A percentile compares a stretch with the other conserved stretches of the same genome.
Evolutionary conservation across 2,329 filamentous ascomycete genomes (phyloP).

Genomic region (Fusarium virguliforme): DNA sequence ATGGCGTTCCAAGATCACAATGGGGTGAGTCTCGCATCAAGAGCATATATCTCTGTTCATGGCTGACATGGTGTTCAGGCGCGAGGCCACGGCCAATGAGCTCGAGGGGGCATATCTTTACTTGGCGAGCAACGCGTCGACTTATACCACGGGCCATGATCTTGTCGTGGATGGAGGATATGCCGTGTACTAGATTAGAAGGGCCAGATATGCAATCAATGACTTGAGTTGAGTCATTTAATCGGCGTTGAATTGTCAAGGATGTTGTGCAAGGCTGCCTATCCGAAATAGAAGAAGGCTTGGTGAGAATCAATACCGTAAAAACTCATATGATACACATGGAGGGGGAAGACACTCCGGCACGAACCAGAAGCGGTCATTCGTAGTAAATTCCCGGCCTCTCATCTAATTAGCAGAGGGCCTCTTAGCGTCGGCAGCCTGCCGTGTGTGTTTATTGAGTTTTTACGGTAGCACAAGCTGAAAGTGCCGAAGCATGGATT

Average conservation of each 20-base stretch:
- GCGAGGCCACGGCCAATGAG: neutral
- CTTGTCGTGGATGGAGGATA: conserved; percentile 63
- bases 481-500: neutral
- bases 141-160: conserved; percentile 67
- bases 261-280: neutral
- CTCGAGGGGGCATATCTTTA: neutral
- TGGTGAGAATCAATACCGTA: neutral
- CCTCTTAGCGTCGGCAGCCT: neutral
- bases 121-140: conserved; percentile 60
- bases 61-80: neutral
- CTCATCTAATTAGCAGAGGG: neutral
- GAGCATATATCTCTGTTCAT: neutral
- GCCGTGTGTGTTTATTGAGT: neutral
- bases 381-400: neutral
- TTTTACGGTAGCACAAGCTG: neutral
- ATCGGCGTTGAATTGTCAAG: neutral
- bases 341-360: neutral
- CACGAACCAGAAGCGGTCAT: neutral
- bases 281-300: neutral
- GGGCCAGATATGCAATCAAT: too few species aligned
- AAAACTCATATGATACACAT: neutral
- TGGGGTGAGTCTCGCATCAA: neutral
- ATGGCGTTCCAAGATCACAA: conserved; percentile 39
- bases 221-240: neutral
- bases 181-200: neutral